Evolutionary conservation across 78 protist genomes (phyloP).

Genomic region (Dictyostelium capitatum): DNA sequence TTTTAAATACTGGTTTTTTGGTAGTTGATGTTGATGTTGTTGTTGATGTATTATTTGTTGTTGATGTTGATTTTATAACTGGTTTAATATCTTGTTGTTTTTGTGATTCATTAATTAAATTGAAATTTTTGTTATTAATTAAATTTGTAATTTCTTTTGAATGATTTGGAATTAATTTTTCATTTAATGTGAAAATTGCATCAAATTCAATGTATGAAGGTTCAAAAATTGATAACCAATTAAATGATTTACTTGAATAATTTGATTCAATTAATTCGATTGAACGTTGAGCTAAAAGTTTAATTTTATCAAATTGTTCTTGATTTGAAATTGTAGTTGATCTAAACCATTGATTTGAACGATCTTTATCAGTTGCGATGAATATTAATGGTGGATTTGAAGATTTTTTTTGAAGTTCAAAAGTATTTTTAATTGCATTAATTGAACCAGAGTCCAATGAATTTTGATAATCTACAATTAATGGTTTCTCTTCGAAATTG

Average conservation of each 20-base stretch:
- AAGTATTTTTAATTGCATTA: slow-evolving; percentile 1
- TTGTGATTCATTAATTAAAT: neutral
- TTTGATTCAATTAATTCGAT: slow-evolving; percentile 7
- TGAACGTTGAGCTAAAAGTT: slow-evolving; percentile 26
- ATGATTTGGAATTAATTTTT: slow-evolving; percentile 14
- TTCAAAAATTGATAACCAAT: slow-evolving; percentile 51
- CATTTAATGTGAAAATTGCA: slow-evolving; percentile 29
- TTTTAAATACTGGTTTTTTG: slow-evolving; percentile 28
- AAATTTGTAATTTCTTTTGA: slow-evolving; percentile 26
- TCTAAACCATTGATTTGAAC: slow-evolving; percentile 24
- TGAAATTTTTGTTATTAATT: slow-evolving; percentile 10
- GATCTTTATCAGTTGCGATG: slow-evolving; percentile 72
- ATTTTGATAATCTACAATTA: slow-evolving; percentile 24
- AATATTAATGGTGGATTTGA: slow-evolving; percentile 42
- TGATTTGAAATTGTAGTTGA: neutral
- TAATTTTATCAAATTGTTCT: neutral
- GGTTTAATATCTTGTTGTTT: neutral
- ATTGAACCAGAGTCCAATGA: neutral
- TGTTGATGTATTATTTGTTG: neutral
- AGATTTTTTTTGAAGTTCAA: slow-evolving; percentile 27
- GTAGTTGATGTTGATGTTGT: neutral
- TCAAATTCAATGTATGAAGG: slow-evolving; percentile 31
- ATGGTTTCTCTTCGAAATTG: slow-evolving; percentile 37
- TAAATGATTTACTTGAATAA: neutral
- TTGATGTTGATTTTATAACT: neutral